phyloP scores from a whole-genome alignment of 2,329 filamentous ascomycete genomes.

The Penicillium sp. region DNA sequence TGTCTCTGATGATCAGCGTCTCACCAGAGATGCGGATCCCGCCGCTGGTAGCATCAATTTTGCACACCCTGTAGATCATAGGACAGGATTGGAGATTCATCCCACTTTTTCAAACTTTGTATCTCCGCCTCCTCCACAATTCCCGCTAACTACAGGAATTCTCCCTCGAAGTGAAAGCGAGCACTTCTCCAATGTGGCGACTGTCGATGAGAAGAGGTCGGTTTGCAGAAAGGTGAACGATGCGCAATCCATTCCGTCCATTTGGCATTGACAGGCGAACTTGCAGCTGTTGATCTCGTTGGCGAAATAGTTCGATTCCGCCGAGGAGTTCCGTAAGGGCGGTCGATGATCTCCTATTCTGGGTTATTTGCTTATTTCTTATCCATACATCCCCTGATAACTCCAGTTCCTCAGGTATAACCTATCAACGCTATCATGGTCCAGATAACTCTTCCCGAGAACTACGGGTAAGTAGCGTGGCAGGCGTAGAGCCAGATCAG shows the following conservation, averaged over 20 bases:
- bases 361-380: too few species aligned
- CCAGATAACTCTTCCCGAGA: too few species aligned
- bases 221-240: not conserved
- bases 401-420: too few species aligned
- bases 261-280: not conserved
- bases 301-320: not conserved
- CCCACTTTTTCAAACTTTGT: not conserved
- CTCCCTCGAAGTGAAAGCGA: not conserved
- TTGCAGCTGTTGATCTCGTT: not conserved
- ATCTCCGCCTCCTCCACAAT: not conserved
- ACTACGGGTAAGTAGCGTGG: too few species aligned
- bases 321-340: too few species aligned
- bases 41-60: conserved; percentile 7
- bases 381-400: too few species aligned
- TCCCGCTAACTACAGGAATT: not conserved
- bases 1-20: conserved; percentile 8
- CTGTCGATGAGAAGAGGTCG: not conserved
- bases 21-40: conserved; percentile 7
- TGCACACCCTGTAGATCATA: conserved; percentile 15
- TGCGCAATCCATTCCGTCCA: not conserved
- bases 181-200: not conserved
- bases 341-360: too few species aligned
- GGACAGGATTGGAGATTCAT: not conserved
- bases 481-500: too few species aligned
- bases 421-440: too few species aligned